Evolutionary conservation across 208 protist genomes (phyloP).

Genomic region (Porcisia deanei): DNA sequence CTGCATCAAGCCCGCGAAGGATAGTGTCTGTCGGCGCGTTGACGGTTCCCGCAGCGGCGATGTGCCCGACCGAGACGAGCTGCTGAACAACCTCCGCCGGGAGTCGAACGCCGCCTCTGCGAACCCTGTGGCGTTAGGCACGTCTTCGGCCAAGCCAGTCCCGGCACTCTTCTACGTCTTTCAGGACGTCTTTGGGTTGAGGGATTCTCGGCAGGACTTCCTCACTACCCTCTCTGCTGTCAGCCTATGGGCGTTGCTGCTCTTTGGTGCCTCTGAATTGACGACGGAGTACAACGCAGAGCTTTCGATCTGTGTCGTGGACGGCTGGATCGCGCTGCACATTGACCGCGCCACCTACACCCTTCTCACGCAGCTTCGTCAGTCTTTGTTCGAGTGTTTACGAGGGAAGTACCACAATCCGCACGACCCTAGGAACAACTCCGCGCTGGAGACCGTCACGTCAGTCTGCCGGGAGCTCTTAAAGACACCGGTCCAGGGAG

Average conservation of each 20-base stretch:
- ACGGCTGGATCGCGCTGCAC: slow-evolving; percentile 73
- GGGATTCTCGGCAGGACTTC: slow-evolving; percentile 57
- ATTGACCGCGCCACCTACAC: slow-evolving; percentile 46
- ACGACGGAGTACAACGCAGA: slow-evolving; percentile 45
- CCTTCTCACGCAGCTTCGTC: slow-evolving; percentile 43
- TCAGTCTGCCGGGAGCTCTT: slow-evolving; percentile 58
- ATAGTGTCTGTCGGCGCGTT: slow-evolving; percentile 74
- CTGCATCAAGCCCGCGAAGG: slow-evolving; percentile 67
- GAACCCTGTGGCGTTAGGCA: background rate
- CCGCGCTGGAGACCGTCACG: slow-evolving; percentile 46
- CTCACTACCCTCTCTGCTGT: slow-evolving; percentile 76
- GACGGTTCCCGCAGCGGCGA: slow-evolving; percentile 32
- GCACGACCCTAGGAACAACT: slow-evolving; percentile 56
- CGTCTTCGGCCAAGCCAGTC: background rate
- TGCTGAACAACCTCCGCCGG: slow-evolving; percentile 26
- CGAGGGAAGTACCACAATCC: slow-evolving; percentile 67
- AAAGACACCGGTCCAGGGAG: slow-evolving; percentile 45
- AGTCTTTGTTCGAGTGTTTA: slow-evolving; percentile 50
- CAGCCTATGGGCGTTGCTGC: slow-evolving; percentile 80
- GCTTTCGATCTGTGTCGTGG: slow-evolving; percentile 67
- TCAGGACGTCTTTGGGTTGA: slow-evolving; percentile 68
- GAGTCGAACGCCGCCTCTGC: background rate
- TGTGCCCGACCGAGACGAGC: slow-evolving; percentile 32
- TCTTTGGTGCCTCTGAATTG: slow-evolving; percentile 77
- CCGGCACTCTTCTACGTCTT: slow-evolving; percentile 83